phyloP scores from a whole-genome alignment of 345 rosid genomes.

The Balakata baccata region DNA sequence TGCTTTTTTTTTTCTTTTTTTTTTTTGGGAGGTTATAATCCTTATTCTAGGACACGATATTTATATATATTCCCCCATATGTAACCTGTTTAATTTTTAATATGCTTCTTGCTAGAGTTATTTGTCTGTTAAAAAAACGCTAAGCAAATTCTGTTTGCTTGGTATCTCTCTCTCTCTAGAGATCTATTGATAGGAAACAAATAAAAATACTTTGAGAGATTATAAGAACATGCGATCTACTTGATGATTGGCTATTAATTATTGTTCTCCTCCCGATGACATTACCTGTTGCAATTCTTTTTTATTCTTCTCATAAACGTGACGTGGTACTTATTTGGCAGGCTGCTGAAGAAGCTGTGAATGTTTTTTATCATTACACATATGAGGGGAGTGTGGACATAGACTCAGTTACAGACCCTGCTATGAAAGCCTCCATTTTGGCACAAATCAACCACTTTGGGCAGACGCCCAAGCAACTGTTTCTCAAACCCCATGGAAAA shows the following conservation, averaged over 20 bases:
- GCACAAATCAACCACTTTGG: slow-evolving; percentile 99
- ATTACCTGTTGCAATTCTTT: too few species aligned
- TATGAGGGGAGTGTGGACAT: slow-evolving; percentile 99
- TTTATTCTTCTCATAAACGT: slow-evolving; percentile 3
- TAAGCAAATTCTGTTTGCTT: neutral
- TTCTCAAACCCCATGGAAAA: slow-evolving; percentile 88
- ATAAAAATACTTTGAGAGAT: neutral
- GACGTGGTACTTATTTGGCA: slow-evolving; percentile 35
- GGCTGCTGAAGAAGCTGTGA: slow-evolving; percentile 98
- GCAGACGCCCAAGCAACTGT: slow-evolving; percentile 97
- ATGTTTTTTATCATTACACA: slow-evolving; percentile 99
- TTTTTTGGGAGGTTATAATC: neutral
- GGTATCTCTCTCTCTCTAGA: neutral
- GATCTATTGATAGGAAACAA: neutral
- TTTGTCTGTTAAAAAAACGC: neutral
- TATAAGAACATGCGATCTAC: neutral
- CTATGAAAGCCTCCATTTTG: slow-evolving; percentile 97
- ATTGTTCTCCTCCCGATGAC: neutral
- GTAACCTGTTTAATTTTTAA: too few species aligned
- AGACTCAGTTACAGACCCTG: slow-evolving; percentile 95
- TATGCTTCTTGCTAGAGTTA: neutral
- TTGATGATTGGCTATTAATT: neutral
- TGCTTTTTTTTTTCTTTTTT: neutral
- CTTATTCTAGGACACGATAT: neutral
- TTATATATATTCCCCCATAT: too few species aligned